Base-by-base conservation (phyloP, 345 rosid species). In the Ceriops decandra region DNA sequence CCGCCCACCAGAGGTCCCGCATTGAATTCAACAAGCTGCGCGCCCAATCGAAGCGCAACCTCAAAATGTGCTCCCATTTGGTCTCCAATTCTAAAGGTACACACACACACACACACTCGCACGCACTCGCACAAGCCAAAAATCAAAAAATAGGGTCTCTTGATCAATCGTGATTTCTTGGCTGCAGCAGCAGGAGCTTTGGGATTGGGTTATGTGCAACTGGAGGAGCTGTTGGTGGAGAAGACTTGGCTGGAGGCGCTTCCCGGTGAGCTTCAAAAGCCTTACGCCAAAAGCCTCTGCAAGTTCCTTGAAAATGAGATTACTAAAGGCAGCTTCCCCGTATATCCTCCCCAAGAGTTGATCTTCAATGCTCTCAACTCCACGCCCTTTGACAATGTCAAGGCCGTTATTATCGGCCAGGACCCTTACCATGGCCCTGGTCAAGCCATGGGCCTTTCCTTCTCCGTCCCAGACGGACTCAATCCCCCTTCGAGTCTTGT, bases 401-500 rank as follows among this genome's bases (percentile, higher is more conserved):
- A 95, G 74, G 93, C 85, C 27, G 96, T 91, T 13, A 91, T 95
- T 33, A 82, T 91, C 17, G 99, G 99, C 57, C 99, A 91, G 90
- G 97, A 95, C 74, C 99, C 99, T 76, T 95, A 95, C 70, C 99
- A 91, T 67, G 99, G 96, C 69, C 90, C 91, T 58, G 90, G 91
- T 75, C 99, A 95, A 73, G 99, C 99, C 57, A 91, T 95, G 99
- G 97, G 99, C 13, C 91, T 95, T 21, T 80, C 97, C 8, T 95
- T 95, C 82, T 91, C 99, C 51, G 97, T 90, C 33, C 99, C 97
- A 10, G 78, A 84, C 46, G 95, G 93, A 38, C 76, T 88, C 54
- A 91, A 87, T 82, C 59, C 80, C 56, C 99, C 99, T 58, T 90
- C 97, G 6, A 95, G 97, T 70, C 87, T 95, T 53, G 81, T 72